These are phyloP conservation scores for Penicillium odoratum DNA, from an alignment of 495 filamentous ascomycete genomes.

Conservation along the genomic window DNA sequence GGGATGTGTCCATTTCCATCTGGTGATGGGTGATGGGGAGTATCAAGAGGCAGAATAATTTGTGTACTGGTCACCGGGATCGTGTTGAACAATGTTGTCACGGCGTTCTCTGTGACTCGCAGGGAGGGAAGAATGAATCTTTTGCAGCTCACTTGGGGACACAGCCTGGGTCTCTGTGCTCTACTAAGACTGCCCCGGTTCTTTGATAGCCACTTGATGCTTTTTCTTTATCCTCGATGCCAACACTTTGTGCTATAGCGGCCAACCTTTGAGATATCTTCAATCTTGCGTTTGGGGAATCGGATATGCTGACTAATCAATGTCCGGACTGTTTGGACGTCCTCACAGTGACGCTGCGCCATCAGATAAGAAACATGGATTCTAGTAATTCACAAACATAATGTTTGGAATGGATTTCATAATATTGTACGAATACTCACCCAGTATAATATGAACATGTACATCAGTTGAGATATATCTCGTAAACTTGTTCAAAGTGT, in stretches of 20 bases:
- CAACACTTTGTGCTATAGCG: neutral
- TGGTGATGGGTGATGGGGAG: neutral
- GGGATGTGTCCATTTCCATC: conserved; percentile 22
- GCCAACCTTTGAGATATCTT: neutral
- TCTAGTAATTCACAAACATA: no score
- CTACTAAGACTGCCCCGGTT: neutral
- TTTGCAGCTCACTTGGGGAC: neutral
- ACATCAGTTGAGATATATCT: no score
- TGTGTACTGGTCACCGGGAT: neutral
- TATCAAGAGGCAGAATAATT: neutral
- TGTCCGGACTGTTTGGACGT: neutral
- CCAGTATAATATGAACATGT: no score
- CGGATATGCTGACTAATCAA: conserved; percentile 15
- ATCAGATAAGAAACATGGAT: neutral
- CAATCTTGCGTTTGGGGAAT: neutral
- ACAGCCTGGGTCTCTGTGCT: neutral
- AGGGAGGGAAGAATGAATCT: neutral
- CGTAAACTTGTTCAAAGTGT: neutral
- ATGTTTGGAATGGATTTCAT: no score
- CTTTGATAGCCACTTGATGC: neutral
- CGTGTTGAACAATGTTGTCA: neutral
- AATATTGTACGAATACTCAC: no score
- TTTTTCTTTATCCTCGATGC: neutral
- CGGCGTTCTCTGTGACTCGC: neutral
- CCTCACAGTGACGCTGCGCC: neutral